Evolutionary conservation across 2,329 filamentous ascomycete genomes (phyloP), one percentile per base, ranked within the genome.

Genomic region (Aulographum hederae): DNA sequence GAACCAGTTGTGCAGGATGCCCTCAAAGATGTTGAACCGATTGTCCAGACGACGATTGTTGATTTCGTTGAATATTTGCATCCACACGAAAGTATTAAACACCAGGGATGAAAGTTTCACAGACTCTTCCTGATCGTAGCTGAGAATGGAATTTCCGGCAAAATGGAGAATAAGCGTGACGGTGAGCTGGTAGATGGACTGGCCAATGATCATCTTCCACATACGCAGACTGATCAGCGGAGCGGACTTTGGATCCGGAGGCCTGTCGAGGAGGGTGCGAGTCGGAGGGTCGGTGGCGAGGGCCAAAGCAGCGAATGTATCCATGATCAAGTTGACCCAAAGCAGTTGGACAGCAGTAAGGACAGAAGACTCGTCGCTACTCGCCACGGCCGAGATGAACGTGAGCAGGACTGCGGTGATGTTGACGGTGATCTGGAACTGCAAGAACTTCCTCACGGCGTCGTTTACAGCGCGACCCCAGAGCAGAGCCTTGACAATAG

Each of bases 201-300:
- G 84, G 2, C 85, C 86, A 28, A 93, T 67, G 38, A 95, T 94
- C 86, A 95, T 95, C 64, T 95, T 95, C 86, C 86, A 92, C 86
- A 95, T 95, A 13, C 78, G 85, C 20, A 77, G 61, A 1, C 84
- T 91, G 43, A 95, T 89, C 4, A 86, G 60, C 2, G 76, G 65
- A 5, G 76, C 74, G 18, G 69, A 74, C 46, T 82, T 84, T 3
- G 73, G 67, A 36, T 80, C 72, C 1, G 80, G 80, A 52, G 81
- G 84, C 34, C 84, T 72, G 43, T 92, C 62, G 31, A 93, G 59
- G 17, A 93, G 75, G 41, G 72, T 78, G 32, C 78, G 74, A 10
- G 78, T 78, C 1, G 84, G 84, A n/a, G 82, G 80, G 48, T 93
- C 84, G 2, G 84, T 93, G 2, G 84, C 84, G 32, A 93, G 67